phyloP scores from a whole-genome alignment of 2,329 filamentous ascomycete genomes.

The Pyricularia sp. region DNA sequence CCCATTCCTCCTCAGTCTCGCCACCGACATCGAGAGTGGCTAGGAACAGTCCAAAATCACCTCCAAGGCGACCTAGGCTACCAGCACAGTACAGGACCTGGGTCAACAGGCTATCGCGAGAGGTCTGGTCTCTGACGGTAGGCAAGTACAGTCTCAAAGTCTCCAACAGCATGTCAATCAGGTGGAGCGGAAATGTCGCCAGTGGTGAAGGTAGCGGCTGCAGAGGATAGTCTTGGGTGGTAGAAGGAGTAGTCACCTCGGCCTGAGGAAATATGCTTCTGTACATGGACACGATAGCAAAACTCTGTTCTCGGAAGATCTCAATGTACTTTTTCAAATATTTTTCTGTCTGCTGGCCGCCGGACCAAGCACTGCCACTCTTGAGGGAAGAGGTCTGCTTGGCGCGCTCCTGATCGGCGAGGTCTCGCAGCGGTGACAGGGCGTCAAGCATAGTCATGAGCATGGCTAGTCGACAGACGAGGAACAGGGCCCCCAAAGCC shows the following conservation, averaged over 20 bases:
- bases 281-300: constrained; percentile 91
- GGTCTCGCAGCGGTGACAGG: constrained; percentile 72
- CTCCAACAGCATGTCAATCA: constrained; percentile 71
- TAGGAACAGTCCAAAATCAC: constrained; percentile 85
- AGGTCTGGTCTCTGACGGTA: constrained; percentile 68
- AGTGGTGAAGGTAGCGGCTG: constrained; percentile 64
- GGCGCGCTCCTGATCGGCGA: constrained; percentile 75
- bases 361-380: constrained; percentile 41
- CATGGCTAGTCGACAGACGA: constrained; percentile 76
- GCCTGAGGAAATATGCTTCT: constrained; percentile 69
- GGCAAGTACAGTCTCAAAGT: constrained; percentile 71
- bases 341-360: constrained; percentile 85
- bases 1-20: constrained; percentile 62
- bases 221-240: constrained; percentile 27
- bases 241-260: constrained; percentile 9
- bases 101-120: constrained; percentile 79
- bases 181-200: constrained; percentile 73
- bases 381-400: constrained; percentile 28
- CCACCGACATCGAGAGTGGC: constrained; percentile 44
- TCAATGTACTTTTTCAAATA: constrained; percentile 95
- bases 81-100: constrained; percentile 91
- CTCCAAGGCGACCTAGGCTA: constrained; percentile 79
- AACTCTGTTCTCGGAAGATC: constrained; percentile 95
- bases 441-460: constrained; percentile 73
- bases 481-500: constrained; percentile 71